Percentiles rank a stretch among this genome's conserved stretches.
phyloP scores from a whole-genome alignment of 176 grass and related monocot genomes.

The Elymus sibiricus region DNA sequence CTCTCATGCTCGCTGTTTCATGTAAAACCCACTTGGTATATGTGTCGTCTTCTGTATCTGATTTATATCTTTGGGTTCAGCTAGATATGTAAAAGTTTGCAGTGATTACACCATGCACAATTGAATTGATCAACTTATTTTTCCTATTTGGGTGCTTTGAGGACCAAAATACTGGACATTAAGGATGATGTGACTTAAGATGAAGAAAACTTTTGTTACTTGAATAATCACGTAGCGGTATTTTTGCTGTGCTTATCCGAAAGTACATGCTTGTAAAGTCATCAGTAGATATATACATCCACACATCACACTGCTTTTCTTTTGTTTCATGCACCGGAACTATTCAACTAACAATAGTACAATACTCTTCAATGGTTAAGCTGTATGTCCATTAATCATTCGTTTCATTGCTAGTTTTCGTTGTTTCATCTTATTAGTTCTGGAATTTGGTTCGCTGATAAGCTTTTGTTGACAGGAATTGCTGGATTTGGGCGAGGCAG shows the following conservation, averaged over 20 bases:
- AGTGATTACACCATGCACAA: not conserved
- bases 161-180: not conserved
- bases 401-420: slow-evolving; percentile 10
- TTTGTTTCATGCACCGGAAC: not conserved
- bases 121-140: not conserved
- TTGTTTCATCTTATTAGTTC: not conserved
- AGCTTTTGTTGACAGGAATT: slow-evolving; percentile 67
- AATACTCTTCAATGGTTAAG: not conserved
- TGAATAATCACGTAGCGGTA: not conserved
- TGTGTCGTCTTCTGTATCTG: not conserved
- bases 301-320: not conserved
- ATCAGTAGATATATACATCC: not conserved
- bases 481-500: slow-evolving; percentile 89
- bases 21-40: not conserved
- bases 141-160: slow-evolving; percentile 12
- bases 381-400: not conserved
- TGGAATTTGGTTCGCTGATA: not conserved
- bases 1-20: slow-evolving; percentile 4
- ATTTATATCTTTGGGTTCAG: not conserved
- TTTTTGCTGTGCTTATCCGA: slow-evolving; percentile 1
- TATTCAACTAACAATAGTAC: not conserved
- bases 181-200: slow-evolving; percentile 7
- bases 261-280: slow-evolving; percentile 7
- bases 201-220: not conserved
- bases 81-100: not conserved